These are phyloP conservation scores for Vinca major DNA, from an alignment of 305 asterid species.

Conservation along the genomic window DNA sequence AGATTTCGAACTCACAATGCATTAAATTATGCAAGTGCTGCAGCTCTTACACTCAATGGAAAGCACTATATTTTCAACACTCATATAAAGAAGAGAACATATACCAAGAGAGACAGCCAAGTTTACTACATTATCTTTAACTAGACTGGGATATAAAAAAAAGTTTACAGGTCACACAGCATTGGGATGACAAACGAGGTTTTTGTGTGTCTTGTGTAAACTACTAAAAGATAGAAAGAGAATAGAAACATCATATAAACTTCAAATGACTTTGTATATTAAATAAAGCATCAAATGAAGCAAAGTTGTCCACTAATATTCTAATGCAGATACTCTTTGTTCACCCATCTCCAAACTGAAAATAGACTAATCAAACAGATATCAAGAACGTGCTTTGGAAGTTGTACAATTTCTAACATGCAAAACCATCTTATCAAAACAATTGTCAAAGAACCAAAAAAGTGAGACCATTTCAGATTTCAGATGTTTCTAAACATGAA, in stretches of 20 bases:
- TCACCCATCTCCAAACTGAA: conserved; percentile 19
- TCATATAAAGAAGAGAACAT: conserved; percentile 6
- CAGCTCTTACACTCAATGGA: neutral
- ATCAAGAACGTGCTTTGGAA: conserved; percentile 12
- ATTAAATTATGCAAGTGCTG: conserved; percentile 10
- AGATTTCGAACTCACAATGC: neutral
- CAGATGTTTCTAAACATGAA: conserved; percentile 4
- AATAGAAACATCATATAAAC: conserved; percentile 14
- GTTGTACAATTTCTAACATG: conserved; percentile 8
- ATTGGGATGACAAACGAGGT: neutral
- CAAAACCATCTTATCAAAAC: conserved; percentile 14
- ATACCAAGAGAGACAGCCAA: neutral
- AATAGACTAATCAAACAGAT: conserved; percentile 15
- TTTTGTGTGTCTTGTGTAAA: neutral
- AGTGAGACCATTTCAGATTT: conserved; percentile 1
- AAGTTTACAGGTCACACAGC: neutral
- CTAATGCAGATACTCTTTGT: conserved; percentile 18
- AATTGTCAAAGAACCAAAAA: neutral
- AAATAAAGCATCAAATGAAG: conserved; percentile 5
- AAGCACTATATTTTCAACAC: neutral
- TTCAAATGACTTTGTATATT: conserved; percentile 8
- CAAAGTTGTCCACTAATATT: conserved; percentile 13
- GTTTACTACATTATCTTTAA: neutral
- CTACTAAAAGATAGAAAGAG: conserved; percentile 7
- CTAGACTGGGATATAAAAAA: neutral